Evolutionary conservation across 495 filamentous ascomycete species (phyloP).

Genomic region (Aspergillus taichungensis): DNA sequence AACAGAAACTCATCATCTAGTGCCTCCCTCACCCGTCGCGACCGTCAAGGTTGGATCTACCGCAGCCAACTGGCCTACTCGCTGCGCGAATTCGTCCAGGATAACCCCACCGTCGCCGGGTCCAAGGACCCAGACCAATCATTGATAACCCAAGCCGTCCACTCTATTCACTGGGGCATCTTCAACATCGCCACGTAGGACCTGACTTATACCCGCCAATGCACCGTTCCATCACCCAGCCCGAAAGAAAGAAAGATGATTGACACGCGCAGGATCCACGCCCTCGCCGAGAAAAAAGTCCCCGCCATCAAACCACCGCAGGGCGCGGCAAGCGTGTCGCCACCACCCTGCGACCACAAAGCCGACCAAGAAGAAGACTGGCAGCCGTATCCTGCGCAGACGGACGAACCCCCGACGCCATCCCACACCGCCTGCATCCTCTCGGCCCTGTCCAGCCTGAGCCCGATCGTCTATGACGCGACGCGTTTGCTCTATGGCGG

Average conservation of each 20-base stretch:
- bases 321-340: no score
- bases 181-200: constrained; percentile 28
- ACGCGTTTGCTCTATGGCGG: constrained; percentile 9
- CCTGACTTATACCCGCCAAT: background rate
- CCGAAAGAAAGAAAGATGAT: constrained; percentile 3
- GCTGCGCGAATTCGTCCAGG: constrained; percentile 12
- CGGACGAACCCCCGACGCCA: constrained; percentile 1
- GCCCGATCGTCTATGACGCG: constrained; percentile 16
- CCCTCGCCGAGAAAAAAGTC: constrained; percentile 15
- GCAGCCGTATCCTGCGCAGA: constrained; percentile 19
- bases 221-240: background rate
- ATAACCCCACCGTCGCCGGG: background rate
- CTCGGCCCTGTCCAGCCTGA: constrained; percentile 15
- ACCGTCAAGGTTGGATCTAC: constrained; percentile 25
- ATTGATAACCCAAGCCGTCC: constrained; percentile 8
- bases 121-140: constrained; percentile 10
- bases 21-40: constrained; percentile 23
- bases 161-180: constrained; percentile 23
- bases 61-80: constrained; percentile 18
- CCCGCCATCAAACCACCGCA: constrained; percentile 10
- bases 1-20: constrained; percentile 7
- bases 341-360: constrained; percentile 1
- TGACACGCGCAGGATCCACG: constrained; percentile 13
- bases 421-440: constrained; percentile 21
- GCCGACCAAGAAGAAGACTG: constrained; percentile 17